Conservation (phyloP, 352 stramenopile genomes). For the Achlya hypogyna region DNA sequence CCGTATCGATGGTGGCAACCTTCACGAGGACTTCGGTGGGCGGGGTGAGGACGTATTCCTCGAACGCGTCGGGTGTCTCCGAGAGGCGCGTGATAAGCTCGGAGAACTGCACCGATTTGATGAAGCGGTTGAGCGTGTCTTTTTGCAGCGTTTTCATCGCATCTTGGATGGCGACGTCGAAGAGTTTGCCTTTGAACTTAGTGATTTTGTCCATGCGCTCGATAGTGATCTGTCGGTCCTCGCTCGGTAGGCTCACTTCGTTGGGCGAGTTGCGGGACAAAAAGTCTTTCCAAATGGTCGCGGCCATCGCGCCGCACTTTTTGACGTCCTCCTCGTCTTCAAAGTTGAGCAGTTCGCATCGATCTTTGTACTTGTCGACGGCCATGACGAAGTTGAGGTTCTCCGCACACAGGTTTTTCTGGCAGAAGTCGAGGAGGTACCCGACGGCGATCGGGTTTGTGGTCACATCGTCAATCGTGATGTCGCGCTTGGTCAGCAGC, state of each 20-base stretch:
- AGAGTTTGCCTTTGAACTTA: constrained; percentile 68
- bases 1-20: constrained; percentile 32
- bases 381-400: constrained; percentile 85
- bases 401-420: constrained; percentile 77
- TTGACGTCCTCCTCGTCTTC: constrained; percentile 64
- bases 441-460: constrained; percentile 77
- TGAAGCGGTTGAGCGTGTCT: constrained; percentile 68
- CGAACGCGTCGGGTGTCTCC: constrained; percentile 54
- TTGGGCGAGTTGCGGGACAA: constrained; percentile 76
- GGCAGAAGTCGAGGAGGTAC: constrained; percentile 80
- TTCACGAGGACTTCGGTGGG: constrained; percentile 44
- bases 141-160: constrained; percentile 79
- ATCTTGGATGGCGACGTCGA: constrained; percentile 73
- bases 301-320: constrained; percentile 76
- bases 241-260: constrained; percentile 68
- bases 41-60: constrained; percentile 57
- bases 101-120: constrained; percentile 69
- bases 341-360: constrained; percentile 67
- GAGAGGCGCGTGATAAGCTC: constrained; percentile 68
- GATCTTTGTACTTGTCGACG: constrained; percentile 79
- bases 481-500: constrained; percentile 42
- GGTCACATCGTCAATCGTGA: constrained; percentile 78
- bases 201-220: constrained; percentile 74
- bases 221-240: constrained; percentile 70
- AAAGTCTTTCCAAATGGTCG: constrained; percentile 77